These are phyloP conservation scores for Arthrobotrys sinensis DNA, from an alignment of 2,329 filamentous ascomycete species.

Conservation along the genomic window DNA sequence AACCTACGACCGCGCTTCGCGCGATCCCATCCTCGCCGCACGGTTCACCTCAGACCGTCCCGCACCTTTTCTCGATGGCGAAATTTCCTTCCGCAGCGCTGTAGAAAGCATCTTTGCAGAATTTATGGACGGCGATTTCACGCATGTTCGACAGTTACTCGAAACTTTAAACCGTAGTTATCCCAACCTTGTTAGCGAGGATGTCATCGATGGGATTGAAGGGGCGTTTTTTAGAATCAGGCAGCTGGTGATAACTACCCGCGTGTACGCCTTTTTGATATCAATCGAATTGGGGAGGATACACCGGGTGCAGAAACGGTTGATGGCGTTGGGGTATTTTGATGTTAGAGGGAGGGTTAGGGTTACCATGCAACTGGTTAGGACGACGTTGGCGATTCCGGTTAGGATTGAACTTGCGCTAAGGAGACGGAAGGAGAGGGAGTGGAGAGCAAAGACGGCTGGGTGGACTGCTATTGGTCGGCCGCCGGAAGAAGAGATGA, in stretches of 20 bases:
- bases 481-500: constrained; percentile 63
- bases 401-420: constrained; percentile 68
- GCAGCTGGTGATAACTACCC: constrained; percentile 67
- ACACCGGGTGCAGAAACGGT: constrained; percentile 67
- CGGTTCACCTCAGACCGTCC: constrained; percentile 64
- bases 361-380: constrained; percentile 67
- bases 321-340: constrained; percentile 67
- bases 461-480: constrained; percentile 66
- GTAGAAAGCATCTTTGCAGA: constrained; percentile 67
- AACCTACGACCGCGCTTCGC: constrained; percentile 67
- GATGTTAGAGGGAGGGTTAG: constrained; percentile 67
- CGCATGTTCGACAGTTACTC: constrained; percentile 66
- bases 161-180: constrained; percentile 66
- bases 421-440: constrained; percentile 67
- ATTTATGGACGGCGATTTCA: constrained; percentile 68
- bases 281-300: constrained; percentile 68
- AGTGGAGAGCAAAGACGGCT: constrained; percentile 67
- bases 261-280: constrained; percentile 67
- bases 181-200: constrained; percentile 67
- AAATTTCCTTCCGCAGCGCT: constrained; percentile 67
- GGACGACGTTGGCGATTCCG: constrained; percentile 67
- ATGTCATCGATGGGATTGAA: constrained; percentile 67
- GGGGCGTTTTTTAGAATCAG: constrained; percentile 66
- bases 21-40: constrained; percentile 62
- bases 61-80: constrained; percentile 66